phyloP scores from a whole-genome alignment of 257 asterid species.

The Solanum pimpinellifolium region DNA sequence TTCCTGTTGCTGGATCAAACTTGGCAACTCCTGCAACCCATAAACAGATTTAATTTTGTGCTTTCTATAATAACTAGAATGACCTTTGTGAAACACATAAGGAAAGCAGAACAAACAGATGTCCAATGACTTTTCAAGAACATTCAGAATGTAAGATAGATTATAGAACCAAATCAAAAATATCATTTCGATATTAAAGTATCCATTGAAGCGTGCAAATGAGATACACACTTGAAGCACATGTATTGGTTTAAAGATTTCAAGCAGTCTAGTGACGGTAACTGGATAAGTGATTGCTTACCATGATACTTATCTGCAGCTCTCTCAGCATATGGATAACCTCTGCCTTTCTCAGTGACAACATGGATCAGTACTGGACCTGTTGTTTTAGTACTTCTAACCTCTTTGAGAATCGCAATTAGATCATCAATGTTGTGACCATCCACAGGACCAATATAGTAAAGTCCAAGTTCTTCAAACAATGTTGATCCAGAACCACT shows the following conservation, averaged over 20 bases:
- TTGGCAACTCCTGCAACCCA: conserved; percentile 57
- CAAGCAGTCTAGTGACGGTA: background rate
- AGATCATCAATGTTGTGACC: conserved; percentile 87
- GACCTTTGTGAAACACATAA: background rate
- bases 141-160: background rate
- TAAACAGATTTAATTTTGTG: background rate
- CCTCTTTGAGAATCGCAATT: conserved; percentile 69
- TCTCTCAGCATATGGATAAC: conserved; percentile 89
- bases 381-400: conserved; percentile 71
- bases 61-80: background rate
- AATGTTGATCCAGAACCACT: conserved; percentile 88
- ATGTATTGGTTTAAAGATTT: background rate
- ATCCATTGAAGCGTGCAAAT: background rate
- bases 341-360: conserved; percentile 91
- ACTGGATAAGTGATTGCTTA: conserved; percentile 4
- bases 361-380: conserved; percentile 95
- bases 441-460: conserved; percentile 94
- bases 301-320: conserved; percentile 97
- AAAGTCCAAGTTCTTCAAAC: conserved; percentile 92
- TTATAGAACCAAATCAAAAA: background rate
- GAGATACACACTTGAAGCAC: background rate
- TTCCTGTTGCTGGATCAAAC: conserved; percentile 94
- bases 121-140: background rate
- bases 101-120: background rate
- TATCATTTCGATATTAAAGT: background rate